phyloP scores from a whole-genome alignment of 495 filamentous ascomycete genomes.

The Darksidea phi region DNA sequence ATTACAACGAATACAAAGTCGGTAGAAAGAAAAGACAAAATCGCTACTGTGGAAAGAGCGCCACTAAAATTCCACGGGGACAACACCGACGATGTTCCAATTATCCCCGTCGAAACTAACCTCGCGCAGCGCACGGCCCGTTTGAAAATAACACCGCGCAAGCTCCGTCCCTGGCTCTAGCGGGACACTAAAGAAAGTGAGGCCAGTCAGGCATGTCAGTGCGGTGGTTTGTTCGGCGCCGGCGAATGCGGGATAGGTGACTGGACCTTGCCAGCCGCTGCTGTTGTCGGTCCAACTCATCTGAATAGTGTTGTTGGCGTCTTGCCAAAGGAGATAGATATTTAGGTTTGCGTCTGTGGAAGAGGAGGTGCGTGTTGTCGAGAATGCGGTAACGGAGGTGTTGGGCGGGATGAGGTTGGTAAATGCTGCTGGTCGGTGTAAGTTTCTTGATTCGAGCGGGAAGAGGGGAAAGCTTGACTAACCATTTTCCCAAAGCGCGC shows the following conservation, averaged over 20 bases:
- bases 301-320: slow-evolving; percentile 16
- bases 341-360: slow-evolving; percentile 6
- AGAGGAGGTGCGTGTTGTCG: slow-evolving; percentile 3
- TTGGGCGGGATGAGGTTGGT: slow-evolving; percentile 8
- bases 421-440: slow-evolving; percentile 13
- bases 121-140: slow-evolving; percentile 16
- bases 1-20: neutral
- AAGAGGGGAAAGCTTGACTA: neutral
- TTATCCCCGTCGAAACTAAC: slow-evolving; percentile 24
- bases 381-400: slow-evolving; percentile 24
- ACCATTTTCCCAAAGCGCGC: slow-evolving; percentile 10
- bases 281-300: slow-evolving; percentile 23
- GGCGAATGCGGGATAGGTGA: slow-evolving; percentile 17
- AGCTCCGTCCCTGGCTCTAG: slow-evolving; percentile 7
- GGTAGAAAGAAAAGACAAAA: neutral
- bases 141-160: slow-evolving; percentile 30
- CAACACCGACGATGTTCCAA: slow-evolving; percentile 24
- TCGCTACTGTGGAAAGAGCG: no score
- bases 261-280: slow-evolving; percentile 26
- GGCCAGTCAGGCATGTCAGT: slow-evolving; percentile 20
- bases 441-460: neutral
- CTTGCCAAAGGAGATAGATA: slow-evolving; percentile 27
- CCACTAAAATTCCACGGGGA: slow-evolving; percentile 8
- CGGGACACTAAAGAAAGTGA: slow-evolving; percentile 17
- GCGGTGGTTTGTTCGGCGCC: slow-evolving; percentile 25